These are phyloP conservation scores for Cercospora zeina DNA, from an alignment of 2,329 filamentous ascomycete species.

Conservation along the genomic window DNA sequence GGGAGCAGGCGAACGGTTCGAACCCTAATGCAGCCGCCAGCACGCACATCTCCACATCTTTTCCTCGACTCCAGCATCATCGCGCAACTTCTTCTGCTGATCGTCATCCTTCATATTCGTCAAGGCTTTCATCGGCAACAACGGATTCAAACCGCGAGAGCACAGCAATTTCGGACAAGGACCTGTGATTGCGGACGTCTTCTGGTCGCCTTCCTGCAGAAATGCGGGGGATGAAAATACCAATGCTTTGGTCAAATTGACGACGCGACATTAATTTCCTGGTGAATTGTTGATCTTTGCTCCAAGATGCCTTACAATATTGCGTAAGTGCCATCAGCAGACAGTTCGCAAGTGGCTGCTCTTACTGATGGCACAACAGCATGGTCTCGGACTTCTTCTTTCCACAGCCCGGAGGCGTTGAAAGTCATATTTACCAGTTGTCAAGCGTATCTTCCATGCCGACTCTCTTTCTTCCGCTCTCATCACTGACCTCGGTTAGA, in stretches of 20 bases:
- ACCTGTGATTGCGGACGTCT: too few species aligned
- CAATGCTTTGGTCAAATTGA: constrained; percentile 17
- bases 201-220: not conserved
- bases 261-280: not conserved
- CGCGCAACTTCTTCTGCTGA: too few species aligned
- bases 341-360: not conserved
- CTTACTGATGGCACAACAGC: constrained; percentile 41
- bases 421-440: constrained; percentile 98
- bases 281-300: not conserved
- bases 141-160: not conserved
- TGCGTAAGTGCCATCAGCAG: constrained; percentile 52
- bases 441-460: constrained; percentile 60
- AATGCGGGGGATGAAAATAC: constrained; percentile 18
- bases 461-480: not conserved
- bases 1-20: not conserved
- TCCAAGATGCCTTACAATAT: constrained; percentile 67
- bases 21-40: not conserved
- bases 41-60: not conserved
- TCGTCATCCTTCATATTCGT: too few species aligned
- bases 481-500: constrained; percentile 49
- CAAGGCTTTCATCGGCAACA: too few species aligned
- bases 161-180: not conserved
- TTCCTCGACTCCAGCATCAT: not conserved
- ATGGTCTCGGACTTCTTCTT: constrained; percentile 99
- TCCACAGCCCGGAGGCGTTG: constrained; percentile 89